Base-by-base conservation (phyloP, 192 early-diverging fungal species). In the Geranomyces variabilis region DNA sequence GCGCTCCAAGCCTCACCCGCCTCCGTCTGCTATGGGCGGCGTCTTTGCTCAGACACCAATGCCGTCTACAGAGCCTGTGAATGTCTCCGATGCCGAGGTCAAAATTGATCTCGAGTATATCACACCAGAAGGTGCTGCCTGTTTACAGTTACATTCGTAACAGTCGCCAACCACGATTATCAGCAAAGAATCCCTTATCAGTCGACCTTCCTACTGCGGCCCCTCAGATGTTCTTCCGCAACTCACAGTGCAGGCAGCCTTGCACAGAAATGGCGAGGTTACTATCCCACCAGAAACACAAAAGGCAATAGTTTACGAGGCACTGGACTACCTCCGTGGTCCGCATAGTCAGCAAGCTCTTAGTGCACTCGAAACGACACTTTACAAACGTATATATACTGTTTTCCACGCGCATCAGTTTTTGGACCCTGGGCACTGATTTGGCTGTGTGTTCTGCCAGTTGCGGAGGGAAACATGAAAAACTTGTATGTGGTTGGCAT, bases 401-500 rank as follows among this genome's bases (percentile, higher is more conserved):
- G 34, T 28, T 46, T 65, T 17, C n/a, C 21, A n/a, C 21, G 63
- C 43, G n/a, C n/a, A 36, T 65, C 15, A 15, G 26, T 30, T 59
- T 15, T 14, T 15, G 0, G n/a, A 30, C n/a, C 33, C 1, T 31
- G 63, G 1, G 1, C n/a, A 6, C 33, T 6, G 6, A 65, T 65
- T 21, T n/a, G 19, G 33, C 17, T 44, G 33, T 43, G 22, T 48
- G 26, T 48, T 47, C 19, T 44, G 6, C 36, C 29, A 72, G 70
- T 63, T n/a, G 46, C 70, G 21, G 34, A 26, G 4, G 34, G 63
- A 30, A 43, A 72, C 10, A 22, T 66, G 12, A 21, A 46, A 0
- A 48, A 63, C 53, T 22, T 72, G 22, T 66, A 47, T 5, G 21
- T 31, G 9, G 14, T 72, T 19, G 70, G 70, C 22, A 53, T 34